Percentiles rank a stretch among this genome's conserved stretches.
Conservation (phyloP, 2,329 filamentous ascomycete genomes). For the Pseudocercospora eumusae region DNA sequence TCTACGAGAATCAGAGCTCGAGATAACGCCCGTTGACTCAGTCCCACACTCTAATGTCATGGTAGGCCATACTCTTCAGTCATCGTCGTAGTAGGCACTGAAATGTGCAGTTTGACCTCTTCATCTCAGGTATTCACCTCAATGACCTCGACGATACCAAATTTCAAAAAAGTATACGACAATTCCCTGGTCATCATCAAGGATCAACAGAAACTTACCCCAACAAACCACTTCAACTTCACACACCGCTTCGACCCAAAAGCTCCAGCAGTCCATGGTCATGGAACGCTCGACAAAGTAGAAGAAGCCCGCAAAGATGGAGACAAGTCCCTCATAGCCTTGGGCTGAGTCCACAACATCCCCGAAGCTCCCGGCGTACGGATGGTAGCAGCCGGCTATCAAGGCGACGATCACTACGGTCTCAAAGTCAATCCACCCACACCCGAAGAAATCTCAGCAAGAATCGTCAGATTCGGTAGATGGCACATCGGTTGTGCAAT, state of each 20-base stretch:
- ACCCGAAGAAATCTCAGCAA: neutral
- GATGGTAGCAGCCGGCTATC: conserved; percentile 8
- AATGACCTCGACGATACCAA: neutral
- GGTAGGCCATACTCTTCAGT: neutral
- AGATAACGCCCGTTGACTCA: neutral
- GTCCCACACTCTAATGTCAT: conserved; percentile 5
- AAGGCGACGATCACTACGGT: conserved; percentile 9
- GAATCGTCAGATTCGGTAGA: conserved; percentile 1
- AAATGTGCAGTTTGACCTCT: neutral
- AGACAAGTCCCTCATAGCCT: neutral
- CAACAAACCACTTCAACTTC: conserved; percentile 71
- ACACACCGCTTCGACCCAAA: conserved; percentile 71
- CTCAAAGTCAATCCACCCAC: conserved; percentile 7
- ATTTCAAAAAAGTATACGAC: conserved; percentile 57
- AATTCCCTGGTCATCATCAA: conserved; percentile 72
- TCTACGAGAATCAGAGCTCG: neutral
- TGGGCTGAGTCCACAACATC: conserved; percentile 6
- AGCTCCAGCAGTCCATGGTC: conserved; percentile 64
- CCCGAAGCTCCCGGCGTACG: conserved; percentile 10
- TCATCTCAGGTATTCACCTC: conserved; percentile 5
- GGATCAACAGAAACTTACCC: conserved; percentile 62
- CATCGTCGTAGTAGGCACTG: neutral
- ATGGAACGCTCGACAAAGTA: conserved; percentile 39
- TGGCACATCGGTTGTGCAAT: conserved; percentile 13
- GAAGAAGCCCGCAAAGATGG: conserved; percentile 8